These are phyloP conservation scores for Funneliformis caledonium DNA, from an alignment of 371 early-diverging fungal genomes.

Conservation along the genomic window DNA sequence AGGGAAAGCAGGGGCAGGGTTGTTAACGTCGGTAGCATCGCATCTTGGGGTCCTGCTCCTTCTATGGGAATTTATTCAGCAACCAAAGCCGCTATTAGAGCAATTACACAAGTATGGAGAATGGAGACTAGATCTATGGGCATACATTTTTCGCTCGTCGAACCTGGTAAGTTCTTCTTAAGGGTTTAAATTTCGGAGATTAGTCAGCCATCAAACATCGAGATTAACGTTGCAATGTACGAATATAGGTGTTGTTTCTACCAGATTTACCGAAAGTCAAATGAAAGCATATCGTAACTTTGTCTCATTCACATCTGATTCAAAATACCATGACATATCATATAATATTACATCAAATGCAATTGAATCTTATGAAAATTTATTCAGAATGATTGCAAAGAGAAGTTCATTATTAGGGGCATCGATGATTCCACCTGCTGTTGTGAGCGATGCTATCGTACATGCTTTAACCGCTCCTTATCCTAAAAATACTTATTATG, in stretches of 20 bases:
- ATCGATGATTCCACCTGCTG: constrained; percentile 1
- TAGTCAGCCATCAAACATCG: not conserved
- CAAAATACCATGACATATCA: constrained; percentile 12
- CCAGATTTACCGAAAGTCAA: constrained; percentile 13
- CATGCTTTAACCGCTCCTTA: constrained; percentile 35
- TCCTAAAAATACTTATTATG: constrained; percentile 40
- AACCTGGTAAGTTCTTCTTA: constrained; percentile 31
- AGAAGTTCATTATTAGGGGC: not conserved
- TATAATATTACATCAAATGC: constrained; percentile 9
- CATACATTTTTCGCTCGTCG: constrained; percentile 21
- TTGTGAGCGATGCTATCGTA: constrained; percentile 37
- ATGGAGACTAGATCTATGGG: constrained; percentile 30
- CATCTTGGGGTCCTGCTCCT: constrained; percentile 10
- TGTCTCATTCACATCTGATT: not conserved
- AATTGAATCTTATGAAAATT: constrained; percentile 21
- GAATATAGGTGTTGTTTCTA: constrained; percentile 2
- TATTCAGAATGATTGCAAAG: constrained; percentile 16
- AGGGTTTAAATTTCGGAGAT: not conserved
- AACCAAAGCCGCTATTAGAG: constrained; percentile 35
- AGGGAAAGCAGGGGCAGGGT: constrained; percentile 28
- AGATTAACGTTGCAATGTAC: too few relatives aligned
- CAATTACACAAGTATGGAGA: constrained; percentile 29
- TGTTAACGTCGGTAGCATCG: constrained; percentile 34
- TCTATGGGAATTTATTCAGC: constrained; percentile 34
- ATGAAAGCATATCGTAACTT: constrained; percentile 5